Conservation (phyloP, 768 basidiomycete genomes). For the Agrocybe praecox region DNA sequence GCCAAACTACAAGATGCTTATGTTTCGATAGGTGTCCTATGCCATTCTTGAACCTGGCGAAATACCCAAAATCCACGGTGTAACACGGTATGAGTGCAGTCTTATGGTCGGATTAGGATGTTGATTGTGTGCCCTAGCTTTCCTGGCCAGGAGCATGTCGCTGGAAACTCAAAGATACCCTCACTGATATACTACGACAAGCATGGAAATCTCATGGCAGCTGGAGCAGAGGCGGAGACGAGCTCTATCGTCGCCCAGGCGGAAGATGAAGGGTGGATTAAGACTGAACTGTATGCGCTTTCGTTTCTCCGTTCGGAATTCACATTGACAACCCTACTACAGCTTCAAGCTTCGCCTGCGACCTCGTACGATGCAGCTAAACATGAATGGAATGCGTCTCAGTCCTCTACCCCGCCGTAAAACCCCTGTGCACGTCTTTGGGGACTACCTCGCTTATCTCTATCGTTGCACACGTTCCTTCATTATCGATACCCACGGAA, state of each 20-base stretch:
- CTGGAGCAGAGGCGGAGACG: constrained; percentile 78
- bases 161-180: constrained; percentile 84
- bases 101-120: background rate
- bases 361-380: constrained; percentile 75
- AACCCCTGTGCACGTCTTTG: constrained; percentile 73
- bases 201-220: constrained; percentile 65
- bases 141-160: constrained; percentile 85
- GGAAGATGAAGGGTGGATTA: constrained; percentile 79
- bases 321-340: background rate
- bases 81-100: constrained; percentile 59
- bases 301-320: background rate
- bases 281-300: constrained; percentile 66
- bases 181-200: constrained; percentile 76
- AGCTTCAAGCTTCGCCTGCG: constrained; percentile 84
- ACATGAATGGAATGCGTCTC: constrained; percentile 85
- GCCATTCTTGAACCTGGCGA: constrained; percentile 82
- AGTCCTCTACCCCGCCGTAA: constrained; percentile 67
- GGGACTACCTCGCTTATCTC: constrained; percentile 77
- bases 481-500: constrained; percentile 84
- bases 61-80: constrained; percentile 79
- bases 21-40: constrained; percentile 58
- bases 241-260: constrained; percentile 59
- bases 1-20: constrained; percentile 6
- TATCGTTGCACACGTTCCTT: constrained; percentile 75
- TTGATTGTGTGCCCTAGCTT: constrained; percentile 48